Conservation (phyloP, 2,329 filamentous ascomycete genomes). For the Aspergillus fructus region DNA sequence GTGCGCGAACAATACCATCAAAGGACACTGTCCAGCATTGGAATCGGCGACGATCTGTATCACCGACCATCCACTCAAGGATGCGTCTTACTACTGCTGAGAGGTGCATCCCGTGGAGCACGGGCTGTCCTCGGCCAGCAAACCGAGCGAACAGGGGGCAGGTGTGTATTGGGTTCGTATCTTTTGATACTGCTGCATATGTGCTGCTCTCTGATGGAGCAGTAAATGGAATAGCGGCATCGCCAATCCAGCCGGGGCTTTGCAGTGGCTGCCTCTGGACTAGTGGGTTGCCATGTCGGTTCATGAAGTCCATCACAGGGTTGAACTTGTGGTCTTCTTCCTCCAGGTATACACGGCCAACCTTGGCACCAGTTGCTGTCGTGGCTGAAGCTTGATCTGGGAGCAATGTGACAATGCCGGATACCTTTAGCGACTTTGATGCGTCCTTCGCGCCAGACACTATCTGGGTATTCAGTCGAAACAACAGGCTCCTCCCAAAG, state of each 20-base stretch:
- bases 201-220: slow-evolving; percentile 66
- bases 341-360: neutral
- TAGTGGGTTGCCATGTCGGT: neutral
- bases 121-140: slow-evolving; percentile 87
- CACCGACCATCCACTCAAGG: slow-evolving; percentile 32
- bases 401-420: neutral
- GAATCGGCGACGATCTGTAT: neutral
- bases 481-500: slow-evolving; percentile 1
- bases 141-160: slow-evolving; percentile 96
- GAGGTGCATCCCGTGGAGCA: slow-evolving; percentile 98
- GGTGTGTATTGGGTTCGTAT: slow-evolving; percentile 97
- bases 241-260: neutral
- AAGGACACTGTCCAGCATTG: neutral
- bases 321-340: neutral
- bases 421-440: neutral
- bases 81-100: slow-evolving; percentile 80
- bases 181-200: slow-evolving; percentile 92
- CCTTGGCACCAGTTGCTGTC: neutral
- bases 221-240: neutral
- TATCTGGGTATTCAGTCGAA: neutral
- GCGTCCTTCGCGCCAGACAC: neutral
- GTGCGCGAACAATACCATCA: neutral
- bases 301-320: slow-evolving; percentile 9
- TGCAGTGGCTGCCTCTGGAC: neutral
- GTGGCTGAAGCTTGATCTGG: neutral